A percentile compares a stretch with the other conserved stretches of the same genome.
Evolutionary conservation across 2,329 filamentous ascomycete species (phyloP).

Genomic region (Myriosclerotinia curreyana): DNA sequence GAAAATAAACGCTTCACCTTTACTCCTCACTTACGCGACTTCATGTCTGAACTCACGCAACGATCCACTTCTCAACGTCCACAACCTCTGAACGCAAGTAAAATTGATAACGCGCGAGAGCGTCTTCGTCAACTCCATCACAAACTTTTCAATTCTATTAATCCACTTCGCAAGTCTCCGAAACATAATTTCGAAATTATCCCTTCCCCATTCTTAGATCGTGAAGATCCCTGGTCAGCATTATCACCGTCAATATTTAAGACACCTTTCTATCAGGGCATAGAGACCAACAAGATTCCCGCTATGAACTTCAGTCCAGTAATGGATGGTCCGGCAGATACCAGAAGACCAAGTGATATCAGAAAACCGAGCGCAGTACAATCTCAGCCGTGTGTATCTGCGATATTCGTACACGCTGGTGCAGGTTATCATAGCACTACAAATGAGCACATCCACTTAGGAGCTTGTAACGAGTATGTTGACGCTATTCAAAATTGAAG

Average conservation of each 20-base stretch:
- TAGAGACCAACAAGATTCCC: neutral
- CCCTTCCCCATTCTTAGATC: slow-evolving; percentile 25
- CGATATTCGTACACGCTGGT: slow-evolving; percentile 93
- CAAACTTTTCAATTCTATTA: slow-evolving; percentile 24
- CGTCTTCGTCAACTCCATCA: slow-evolving; percentile 29
- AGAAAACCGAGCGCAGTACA: slow-evolving; percentile 21
- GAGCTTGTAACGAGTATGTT: slow-evolving; percentile 83
- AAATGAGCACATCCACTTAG: slow-evolving; percentile 81
- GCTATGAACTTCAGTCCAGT: slow-evolving; percentile 18
- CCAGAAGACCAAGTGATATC: slow-evolving; percentile 28
- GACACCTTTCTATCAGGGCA: slow-evolving; percentile 9
- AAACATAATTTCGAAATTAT: slow-evolving; percentile 22
- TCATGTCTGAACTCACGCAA: slow-evolving; percentile 24
- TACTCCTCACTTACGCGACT: slow-evolving; percentile 10
- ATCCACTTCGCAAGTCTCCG: slow-evolving; percentile 27
- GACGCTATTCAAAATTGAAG: neutral
- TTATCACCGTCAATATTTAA: neutral
- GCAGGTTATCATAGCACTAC: slow-evolving; percentile 88
- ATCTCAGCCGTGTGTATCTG: slow-evolving; percentile 48
- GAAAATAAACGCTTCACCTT: slow-evolving; percentile 12
- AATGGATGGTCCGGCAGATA: slow-evolving; percentile 37
- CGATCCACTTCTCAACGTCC: slow-evolving; percentile 22
- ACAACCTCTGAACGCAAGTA: slow-evolving; percentile 23
- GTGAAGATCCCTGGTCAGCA: slow-evolving; percentile 21
- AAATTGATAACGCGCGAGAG: slow-evolving; percentile 24